phyloP scores from a whole-genome alignment of 495 filamentous ascomycete species.

The Penicillium bialowiezense region DNA sequence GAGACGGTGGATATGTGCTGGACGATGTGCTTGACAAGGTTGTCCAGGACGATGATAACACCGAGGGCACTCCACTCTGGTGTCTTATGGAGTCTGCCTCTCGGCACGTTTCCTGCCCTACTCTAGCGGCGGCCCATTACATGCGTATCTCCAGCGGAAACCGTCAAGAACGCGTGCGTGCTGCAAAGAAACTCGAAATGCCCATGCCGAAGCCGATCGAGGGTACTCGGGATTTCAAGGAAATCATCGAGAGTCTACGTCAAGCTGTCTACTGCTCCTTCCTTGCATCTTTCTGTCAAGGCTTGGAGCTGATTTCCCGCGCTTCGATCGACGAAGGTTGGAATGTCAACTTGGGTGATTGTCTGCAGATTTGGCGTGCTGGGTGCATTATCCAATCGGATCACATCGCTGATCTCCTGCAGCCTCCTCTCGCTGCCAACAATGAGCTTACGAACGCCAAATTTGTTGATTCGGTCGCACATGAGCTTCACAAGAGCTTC shows the following conservation, averaged over 20 bases:
- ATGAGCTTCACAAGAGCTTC: slow-evolving; percentile 52
- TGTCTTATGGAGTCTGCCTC: slow-evolving; percentile 57
- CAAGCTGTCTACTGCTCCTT: slow-evolving; percentile 61
- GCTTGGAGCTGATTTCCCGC: slow-evolving; percentile 62
- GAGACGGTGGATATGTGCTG: slow-evolving; percentile 48
- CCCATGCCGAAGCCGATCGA: slow-evolving; percentile 41
- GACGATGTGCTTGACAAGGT: slow-evolving; percentile 71
- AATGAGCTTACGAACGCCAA: slow-evolving; percentile 38
- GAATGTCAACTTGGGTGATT: slow-evolving; percentile 56
- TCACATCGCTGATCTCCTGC: slow-evolving; percentile 59
- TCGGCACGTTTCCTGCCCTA: slow-evolving; percentile 64
- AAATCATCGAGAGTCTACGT: slow-evolving; percentile 58
- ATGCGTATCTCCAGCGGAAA: slow-evolving; percentile 65
- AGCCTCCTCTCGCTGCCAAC: slow-evolving; percentile 34
- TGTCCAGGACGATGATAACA: slow-evolving; percentile 65
- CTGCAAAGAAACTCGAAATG: slow-evolving; percentile 43
- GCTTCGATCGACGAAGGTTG: slow-evolving; percentile 61
- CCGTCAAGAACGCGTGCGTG: slow-evolving; percentile 50
- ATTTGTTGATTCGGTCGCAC: slow-evolving; percentile 48
- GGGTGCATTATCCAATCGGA: slow-evolving; percentile 76
- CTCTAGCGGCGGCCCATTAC: slow-evolving; percentile 61
- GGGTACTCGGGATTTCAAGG: slow-evolving; percentile 37
- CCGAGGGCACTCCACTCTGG: slow-evolving; percentile 70
- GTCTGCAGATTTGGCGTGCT: slow-evolving; percentile 67
- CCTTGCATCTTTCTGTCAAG: slow-evolving; percentile 63